Evolutionary conservation across 73 alveolate species (phyloP).

Genomic region (Paramecium caudatum): DNA sequence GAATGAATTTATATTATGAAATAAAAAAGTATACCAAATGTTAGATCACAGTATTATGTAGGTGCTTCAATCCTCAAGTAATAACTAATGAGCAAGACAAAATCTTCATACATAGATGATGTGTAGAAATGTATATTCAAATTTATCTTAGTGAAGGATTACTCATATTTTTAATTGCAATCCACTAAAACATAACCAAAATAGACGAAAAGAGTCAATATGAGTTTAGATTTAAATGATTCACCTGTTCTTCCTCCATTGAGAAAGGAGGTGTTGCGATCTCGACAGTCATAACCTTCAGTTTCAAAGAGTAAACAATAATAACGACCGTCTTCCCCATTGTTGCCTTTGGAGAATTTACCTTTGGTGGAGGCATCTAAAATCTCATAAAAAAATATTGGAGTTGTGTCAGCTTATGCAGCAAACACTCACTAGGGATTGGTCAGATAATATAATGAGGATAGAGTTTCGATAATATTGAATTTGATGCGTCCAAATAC

Average conservation of each 20-base stretch:
- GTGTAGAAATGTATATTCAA: background rate
- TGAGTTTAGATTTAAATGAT: constrained; percentile 49
- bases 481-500: constrained; percentile 81
- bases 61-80: background rate
- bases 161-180: constrained; percentile 29
- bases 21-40: constrained; percentile 54
- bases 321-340: background rate
- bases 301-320: constrained; percentile 14
- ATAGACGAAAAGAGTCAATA: constrained; percentile 27
- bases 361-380: constrained; percentile 80
- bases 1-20: background rate
- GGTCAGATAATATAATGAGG: constrained; percentile 88
- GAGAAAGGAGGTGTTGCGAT: constrained; percentile 48
- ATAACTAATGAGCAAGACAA: constrained; percentile 39
- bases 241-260: constrained; percentile 42
- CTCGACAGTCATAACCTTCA: constrained; percentile 54
- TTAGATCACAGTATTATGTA: constrained; percentile 56
- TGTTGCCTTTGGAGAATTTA: constrained; percentile 26
- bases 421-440: constrained; percentile 97
- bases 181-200: constrained; percentile 2
- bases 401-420: constrained; percentile 91
- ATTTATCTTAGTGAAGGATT: constrained; percentile 2
- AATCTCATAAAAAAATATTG: constrained; percentile 87
- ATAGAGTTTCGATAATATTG: constrained; percentile 85
- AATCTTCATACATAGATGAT: constrained; percentile 35